Conservation (phyloP, 768 basidiomycete genomes). For the Rhodosporidiobolus odoratus region DNA sequence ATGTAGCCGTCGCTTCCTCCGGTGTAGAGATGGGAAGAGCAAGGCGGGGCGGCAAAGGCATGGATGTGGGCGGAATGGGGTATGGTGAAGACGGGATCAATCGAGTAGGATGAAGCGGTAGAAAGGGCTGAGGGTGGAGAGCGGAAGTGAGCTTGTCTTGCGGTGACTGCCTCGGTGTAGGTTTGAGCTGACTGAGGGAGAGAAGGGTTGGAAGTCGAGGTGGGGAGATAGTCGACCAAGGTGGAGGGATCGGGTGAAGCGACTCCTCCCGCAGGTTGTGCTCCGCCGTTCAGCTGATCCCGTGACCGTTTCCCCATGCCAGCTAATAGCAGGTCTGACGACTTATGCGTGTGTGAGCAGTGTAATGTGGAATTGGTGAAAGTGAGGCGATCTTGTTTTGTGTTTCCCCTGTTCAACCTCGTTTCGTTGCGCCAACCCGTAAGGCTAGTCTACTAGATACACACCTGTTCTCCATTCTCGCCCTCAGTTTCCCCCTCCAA, state of each 20-base stretch:
- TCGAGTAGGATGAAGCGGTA: slow-evolving; percentile 4
- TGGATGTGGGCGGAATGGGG: slow-evolving; percentile 29
- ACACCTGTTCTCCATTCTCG: neutral
- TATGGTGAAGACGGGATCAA: slow-evolving; percentile 28
- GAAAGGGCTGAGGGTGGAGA: no score
- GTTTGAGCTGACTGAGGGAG: neutral
- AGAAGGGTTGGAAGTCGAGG: neutral
- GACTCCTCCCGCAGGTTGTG: no score
- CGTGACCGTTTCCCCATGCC: no score
- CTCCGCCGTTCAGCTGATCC: no score
- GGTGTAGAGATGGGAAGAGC: slow-evolving; percentile 39
- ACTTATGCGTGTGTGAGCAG: no score
- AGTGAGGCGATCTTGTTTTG: neutral
- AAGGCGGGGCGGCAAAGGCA: slow-evolving; percentile 30
- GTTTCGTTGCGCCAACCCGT: slow-evolving; percentile 12
- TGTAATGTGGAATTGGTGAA: neutral
- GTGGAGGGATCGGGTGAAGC: neutral
- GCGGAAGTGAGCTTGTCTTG: neutral
- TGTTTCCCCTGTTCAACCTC: slow-evolving; percentile 2
- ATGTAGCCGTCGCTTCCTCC: slow-evolving; percentile 41
- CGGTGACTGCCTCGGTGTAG: neutral
- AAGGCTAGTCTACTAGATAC: neutral
- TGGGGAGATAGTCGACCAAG: neutral
- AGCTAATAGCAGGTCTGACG: no score
- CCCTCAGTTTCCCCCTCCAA: neutral